phyloP scores from a whole-genome alignment of 441 rosid species.

The Populus hybrid region DNA sequence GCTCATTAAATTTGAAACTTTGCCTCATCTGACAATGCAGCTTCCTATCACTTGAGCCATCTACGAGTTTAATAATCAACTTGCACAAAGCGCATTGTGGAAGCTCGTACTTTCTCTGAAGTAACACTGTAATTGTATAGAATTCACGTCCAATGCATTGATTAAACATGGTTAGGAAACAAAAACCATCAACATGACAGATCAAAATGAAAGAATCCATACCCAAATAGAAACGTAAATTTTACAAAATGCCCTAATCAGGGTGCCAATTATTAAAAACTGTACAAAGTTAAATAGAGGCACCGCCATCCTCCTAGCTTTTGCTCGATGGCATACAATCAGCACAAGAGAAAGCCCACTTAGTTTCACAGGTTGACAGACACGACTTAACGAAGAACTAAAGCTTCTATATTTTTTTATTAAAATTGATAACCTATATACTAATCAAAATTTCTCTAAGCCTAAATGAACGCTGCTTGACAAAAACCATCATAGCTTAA shows the following conservation, averaged over 20 bases:
- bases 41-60: background rate
- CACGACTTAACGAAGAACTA: background rate
- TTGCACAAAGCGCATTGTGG: background rate
- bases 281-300: constrained; percentile 9
- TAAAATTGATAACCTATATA: constrained; percentile 31
- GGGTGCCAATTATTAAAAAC: background rate
- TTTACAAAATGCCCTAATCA: background rate
- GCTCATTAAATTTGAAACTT: no score
- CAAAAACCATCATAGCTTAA: background rate
- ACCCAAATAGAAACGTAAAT: no score
- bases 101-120: background rate
- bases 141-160: background rate
- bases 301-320: constrained; percentile 12
- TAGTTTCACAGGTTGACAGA: background rate
- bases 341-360: constrained; percentile 1
- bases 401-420: constrained; percentile 24
- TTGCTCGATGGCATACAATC: background rate
- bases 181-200: no score
- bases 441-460: constrained; percentile 33
- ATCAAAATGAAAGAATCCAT: no score
- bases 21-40: background rate
- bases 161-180: no score
- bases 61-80: background rate
- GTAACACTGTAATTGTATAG: background rate
- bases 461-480: constrained; percentile 17